phyloP scores from a whole-genome alignment of 164 flowering plant genomes.

The Litsea cubeba region DNA sequence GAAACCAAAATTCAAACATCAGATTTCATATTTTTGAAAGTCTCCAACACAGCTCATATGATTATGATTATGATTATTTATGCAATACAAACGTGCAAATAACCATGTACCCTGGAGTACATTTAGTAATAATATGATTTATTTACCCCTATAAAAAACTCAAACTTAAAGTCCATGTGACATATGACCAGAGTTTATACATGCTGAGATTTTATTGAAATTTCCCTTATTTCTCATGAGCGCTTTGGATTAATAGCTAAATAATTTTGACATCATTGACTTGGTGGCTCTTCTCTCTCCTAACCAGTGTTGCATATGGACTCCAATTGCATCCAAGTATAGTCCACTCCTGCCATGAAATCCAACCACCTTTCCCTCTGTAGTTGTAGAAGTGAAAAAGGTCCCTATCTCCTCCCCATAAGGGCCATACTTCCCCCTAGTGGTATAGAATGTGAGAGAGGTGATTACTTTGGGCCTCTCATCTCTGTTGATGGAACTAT shows the following conservation, averaged over 20 bases:
- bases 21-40: too few species aligned
- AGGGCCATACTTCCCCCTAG: constrained; percentile 72
- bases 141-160: too few species aligned
- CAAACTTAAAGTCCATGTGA: too few species aligned
- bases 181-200: too few species aligned
- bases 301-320: constrained; percentile 84
- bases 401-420: constrained; percentile 72
- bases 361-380: constrained; percentile 80
- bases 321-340: constrained; percentile 81
- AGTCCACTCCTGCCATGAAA: constrained; percentile 75
- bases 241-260: constrained; percentile 12
- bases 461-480: constrained; percentile 32
- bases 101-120: too few species aligned
- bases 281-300: constrained; percentile 31
- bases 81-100: too few species aligned
- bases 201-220: too few species aligned
- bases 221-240: not conserved
- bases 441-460: constrained; percentile 63
- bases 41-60: too few species aligned
- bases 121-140: too few species aligned
- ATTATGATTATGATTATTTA: too few species aligned
- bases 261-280: constrained; percentile 26
- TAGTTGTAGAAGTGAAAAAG: constrained; percentile 58
- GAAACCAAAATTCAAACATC: too few species aligned
- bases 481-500: constrained; percentile 33